Evolutionary conservation across 208 protist genomes (phyloP).

Genomic region (Trypanosomatidae sp.): DNA sequence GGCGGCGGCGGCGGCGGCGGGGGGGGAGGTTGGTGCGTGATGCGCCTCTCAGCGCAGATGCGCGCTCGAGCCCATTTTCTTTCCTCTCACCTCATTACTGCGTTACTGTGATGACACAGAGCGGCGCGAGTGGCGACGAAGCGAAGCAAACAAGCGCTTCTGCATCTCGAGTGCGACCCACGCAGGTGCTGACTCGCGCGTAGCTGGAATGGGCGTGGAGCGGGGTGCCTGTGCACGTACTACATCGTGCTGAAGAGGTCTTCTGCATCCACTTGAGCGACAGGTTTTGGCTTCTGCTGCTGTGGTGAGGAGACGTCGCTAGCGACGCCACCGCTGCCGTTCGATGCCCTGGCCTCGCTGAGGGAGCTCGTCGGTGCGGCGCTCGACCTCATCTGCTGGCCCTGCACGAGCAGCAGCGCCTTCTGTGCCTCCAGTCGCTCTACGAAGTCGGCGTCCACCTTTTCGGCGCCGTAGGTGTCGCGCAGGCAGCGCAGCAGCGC

Average conservation of each 20-base stretch:
- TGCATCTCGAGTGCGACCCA: too few relatives aligned
- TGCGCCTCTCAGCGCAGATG: too few relatives aligned
- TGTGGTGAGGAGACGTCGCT: background rate
- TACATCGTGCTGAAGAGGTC: conserved; percentile 12
- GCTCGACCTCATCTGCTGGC: background rate
- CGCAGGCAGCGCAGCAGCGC: conserved; percentile 64
- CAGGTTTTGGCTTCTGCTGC: background rate
- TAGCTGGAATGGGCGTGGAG: background rate
- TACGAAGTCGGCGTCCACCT: conserved; percentile 72
- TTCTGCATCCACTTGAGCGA: conserved; percentile 6
- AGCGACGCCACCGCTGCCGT: background rate
- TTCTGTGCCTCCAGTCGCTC: conserved; percentile 55
- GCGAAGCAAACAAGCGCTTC: too few relatives aligned
- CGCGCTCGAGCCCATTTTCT: too few relatives aligned
- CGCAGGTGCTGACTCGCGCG: background rate
- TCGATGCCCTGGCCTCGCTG: background rate
- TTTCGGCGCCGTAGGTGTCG: conserved; percentile 48
- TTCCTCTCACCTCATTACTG: too few relatives aligned
- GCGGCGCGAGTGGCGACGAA: too few relatives aligned
- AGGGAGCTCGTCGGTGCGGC: background rate
- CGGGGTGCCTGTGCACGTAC: background rate
- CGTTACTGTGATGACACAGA: too few relatives aligned
- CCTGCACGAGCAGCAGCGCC: background rate
- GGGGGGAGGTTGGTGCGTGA: background rate
- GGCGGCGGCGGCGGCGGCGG: too few relatives aligned